phyloP scores from a whole-genome alignment of 1,284 basidiomycete species.

The Microbotryum lychnidis-dioicae region DNA sequence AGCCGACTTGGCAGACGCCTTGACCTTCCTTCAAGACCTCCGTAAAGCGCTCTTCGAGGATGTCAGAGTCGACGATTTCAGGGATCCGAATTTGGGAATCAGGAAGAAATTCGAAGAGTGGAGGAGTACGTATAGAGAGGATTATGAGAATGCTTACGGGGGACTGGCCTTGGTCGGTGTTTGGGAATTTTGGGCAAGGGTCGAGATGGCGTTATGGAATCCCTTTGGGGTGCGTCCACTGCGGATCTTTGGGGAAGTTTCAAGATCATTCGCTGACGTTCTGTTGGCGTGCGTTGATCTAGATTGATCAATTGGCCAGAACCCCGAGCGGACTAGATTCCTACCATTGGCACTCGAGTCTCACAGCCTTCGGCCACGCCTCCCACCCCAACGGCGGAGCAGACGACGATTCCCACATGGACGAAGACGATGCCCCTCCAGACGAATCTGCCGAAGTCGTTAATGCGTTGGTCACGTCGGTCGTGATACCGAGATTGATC shows the following conservation, averaged over 20 bases:
- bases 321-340: constrained; percentile 58
- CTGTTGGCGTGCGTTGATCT: not conserved
- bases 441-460: constrained; percentile 78
- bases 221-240: constrained; percentile 59
- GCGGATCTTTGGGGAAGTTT: not conserved
- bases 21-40: constrained; percentile 50
- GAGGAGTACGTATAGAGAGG: constrained; percentile 67
- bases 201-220: constrained; percentile 81
- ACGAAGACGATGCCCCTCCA: constrained; percentile 51
- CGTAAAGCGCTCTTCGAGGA: constrained; percentile 58
- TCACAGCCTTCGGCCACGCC: constrained; percentile 52
- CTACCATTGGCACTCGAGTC: constrained; percentile 70
- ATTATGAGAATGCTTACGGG: constrained; percentile 80
- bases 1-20: constrained; percentile 60
- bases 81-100: constrained; percentile 66
- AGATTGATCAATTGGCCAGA: constrained; percentile 40
- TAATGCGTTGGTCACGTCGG: constrained; percentile 74
- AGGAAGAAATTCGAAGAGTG: constrained; percentile 67
- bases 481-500: constrained; percentile 65
- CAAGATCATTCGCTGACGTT: not conserved
- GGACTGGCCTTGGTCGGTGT: constrained; percentile 78
- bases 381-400: not conserved
- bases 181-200: constrained; percentile 90
- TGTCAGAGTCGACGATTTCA: constrained; percentile 78
- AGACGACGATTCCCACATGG: constrained; percentile 43